Evolutionary conservation across 768 basidiomycete species (phyloP).

Genomic region (Jaapia argillacea): DNA sequence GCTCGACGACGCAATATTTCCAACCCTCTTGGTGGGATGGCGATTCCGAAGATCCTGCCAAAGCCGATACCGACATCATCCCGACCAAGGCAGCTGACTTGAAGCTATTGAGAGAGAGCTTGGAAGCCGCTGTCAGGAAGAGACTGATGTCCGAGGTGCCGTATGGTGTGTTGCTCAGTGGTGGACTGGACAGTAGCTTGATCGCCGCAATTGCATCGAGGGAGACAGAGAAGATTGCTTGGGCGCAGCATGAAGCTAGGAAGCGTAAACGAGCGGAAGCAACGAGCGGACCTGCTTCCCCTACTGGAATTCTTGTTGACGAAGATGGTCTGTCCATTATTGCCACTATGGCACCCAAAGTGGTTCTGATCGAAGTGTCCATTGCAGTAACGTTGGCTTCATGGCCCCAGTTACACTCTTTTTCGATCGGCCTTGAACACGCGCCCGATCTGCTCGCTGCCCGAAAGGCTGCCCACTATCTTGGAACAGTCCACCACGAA

Average conservation of each 20-base stretch:
- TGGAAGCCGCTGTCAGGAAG: conserved; percentile 91
- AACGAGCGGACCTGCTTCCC: conserved; percentile 48
- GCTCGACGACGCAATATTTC: conserved; percentile 76
- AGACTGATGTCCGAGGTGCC: conserved; percentile 98
- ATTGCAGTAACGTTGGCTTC: conserved; percentile 58
- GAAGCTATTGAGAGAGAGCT: conserved; percentile 60
- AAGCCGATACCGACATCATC: no score
- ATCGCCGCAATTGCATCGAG: conserved; percentile 92
- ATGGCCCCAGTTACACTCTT: conserved; percentile 97
- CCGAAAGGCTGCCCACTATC: conserved; percentile 82
- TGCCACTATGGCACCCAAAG: not conserved
- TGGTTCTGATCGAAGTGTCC: conserved; percentile 1
- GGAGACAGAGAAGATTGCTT: conserved; percentile 88
- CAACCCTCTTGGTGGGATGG: conserved; percentile 83
- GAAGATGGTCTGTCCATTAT: conserved; percentile 40
- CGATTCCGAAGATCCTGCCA: conserved; percentile 55
- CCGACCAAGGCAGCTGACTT: conserved; percentile 58
- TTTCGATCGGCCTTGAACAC: conserved; percentile 90
- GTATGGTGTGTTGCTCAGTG: conserved; percentile 91
- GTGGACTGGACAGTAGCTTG: conserved; percentile 91
- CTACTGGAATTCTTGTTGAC: conserved; percentile 30
- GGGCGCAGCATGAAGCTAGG: conserved; percentile 65
- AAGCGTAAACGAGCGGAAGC: conserved; percentile 46
- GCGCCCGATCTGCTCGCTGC: conserved; percentile 95
- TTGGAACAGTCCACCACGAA: conserved; percentile 95